A percentile compares a stretch with the other conserved stretches of the same genome.
Evolutionary conservation across 2,329 filamentous ascomycete genomes (phyloP).

Genomic region (Xylariales sp.): DNA sequence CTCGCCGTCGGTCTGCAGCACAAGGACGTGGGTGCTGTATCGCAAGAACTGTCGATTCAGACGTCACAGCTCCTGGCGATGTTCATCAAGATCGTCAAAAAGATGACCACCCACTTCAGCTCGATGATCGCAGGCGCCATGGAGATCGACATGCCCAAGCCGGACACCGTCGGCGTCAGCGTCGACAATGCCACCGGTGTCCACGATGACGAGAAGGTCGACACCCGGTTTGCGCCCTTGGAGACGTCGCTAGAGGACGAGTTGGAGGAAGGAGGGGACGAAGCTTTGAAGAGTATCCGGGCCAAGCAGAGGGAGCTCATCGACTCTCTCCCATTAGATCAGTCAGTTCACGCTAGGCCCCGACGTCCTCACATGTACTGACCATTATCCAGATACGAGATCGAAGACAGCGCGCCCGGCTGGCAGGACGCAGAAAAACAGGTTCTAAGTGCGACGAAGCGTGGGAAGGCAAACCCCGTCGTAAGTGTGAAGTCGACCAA

Average conservation of each 20-base stretch:
- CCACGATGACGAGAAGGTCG: constrained; percentile 65
- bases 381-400: no score
- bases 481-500: constrained; percentile 82
- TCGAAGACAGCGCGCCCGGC: constrained; percentile 55
- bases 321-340: constrained; percentile 82
- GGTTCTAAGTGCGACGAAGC: constrained; percentile 53
- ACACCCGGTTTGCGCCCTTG: constrained; percentile 66
- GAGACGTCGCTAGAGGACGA: constrained; percentile 72
- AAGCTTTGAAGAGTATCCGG: constrained; percentile 64
- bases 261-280: constrained; percentile 75
- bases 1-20: constrained; percentile 88
- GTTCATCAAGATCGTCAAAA: constrained; percentile 94
- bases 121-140: constrained; percentile 70
- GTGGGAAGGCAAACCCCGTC: constrained; percentile 53
- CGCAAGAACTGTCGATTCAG: constrained; percentile 70
- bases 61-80: constrained; percentile 83
- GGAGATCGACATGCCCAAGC: constrained; percentile 58
- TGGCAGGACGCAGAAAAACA: constrained; percentile 74
- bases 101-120: constrained; percentile 76
- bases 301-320: constrained; percentile 85
- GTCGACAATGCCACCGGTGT: constrained; percentile 55
- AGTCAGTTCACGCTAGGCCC: constrained; percentile 48
- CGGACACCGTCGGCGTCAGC: constrained; percentile 53
- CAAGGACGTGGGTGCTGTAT: constrained; percentile 77
- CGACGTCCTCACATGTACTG: neutral